Evolutionary conservation across 805 yeast genomes (phyloP), one percentile per base, ranked within the genome.

Genomic region (Jamesozyma hellenica): DNA sequence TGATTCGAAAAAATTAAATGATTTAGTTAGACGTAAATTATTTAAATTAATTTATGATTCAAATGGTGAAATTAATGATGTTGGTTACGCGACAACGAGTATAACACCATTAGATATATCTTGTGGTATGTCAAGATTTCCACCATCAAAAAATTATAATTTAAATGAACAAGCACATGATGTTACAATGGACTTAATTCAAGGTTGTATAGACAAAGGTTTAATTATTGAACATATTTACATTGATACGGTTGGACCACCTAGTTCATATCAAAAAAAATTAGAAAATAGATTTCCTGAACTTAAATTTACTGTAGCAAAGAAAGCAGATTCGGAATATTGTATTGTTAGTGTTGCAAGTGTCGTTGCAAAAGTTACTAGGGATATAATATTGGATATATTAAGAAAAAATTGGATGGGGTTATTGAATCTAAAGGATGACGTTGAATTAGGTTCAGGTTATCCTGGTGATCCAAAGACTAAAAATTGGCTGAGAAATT

Each of bases 171-270:
- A 92, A 61, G 98, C 98, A 0, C 97, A 92, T 54, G 95, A 87
- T 52, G 79, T 94, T 0, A 92, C 99, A 0, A 88, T 88, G 55
- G 76, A 66, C 13, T 63, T 92, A 43, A 86, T 92, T 30, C 73
- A 72, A 44, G 75, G 72, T 10, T 79, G 84, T 0, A 29, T 84
- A 4, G 73, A 70, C 25, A 61, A 65, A 28, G 82, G 84, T 1
- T 79, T 84, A 6, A 71, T 75, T 30, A 55, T 92, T 5, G 70
- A 66, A 21, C 85, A 85, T 55, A 73, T 88, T 0, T 92, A 72
- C 58, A 88, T 92, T 4, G 99, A 92, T 58, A 92, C 99, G 0
- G 98, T 92, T 32, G 99, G 99, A 0, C 96, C 97, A 1, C 97
- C 98, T 12, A 73, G 62, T 1, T 66, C 80, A 28, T 92, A 92